These are phyloP conservation scores for Cercospora sp. DNA, from an alignment of 2,329 filamentous ascomycete species.

Conservation along the genomic window DNA sequence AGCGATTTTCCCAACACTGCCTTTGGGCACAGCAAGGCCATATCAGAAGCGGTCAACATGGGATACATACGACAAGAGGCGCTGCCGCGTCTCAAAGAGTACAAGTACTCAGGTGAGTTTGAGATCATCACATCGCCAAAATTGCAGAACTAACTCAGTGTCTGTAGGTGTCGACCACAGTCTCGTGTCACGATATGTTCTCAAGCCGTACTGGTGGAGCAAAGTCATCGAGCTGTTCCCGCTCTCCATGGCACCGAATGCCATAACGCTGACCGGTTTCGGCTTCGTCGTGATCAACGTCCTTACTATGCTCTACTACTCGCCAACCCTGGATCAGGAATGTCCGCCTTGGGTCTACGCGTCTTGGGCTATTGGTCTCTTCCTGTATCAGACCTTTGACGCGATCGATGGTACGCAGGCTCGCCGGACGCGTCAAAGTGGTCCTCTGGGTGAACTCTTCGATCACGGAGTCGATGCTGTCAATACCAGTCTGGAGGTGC, in stretches of 20 bases:
- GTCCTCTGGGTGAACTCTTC: slow-evolving; percentile 92
- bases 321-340: slow-evolving; percentile 87
- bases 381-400: slow-evolving; percentile 97
- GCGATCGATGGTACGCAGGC: slow-evolving; percentile 94
- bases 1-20: not conserved
- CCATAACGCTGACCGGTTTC: slow-evolving; percentile 87
- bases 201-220: slow-evolving; percentile 97
- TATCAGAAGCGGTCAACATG: slow-evolving; percentile 54
- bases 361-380: slow-evolving; percentile 83
- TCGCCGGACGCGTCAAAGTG: slow-evolving; percentile 87
- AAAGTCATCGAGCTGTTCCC: slow-evolving; percentile 93
- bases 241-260: slow-evolving; percentile 80
- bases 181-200: slow-evolving; percentile 82
- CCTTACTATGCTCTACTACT: slow-evolving; percentile 91
- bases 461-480: slow-evolving; percentile 96
- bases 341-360: slow-evolving; percentile 95
- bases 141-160: not conserved
- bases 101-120: slow-evolving; percentile 69
- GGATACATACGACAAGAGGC: slow-evolving; percentile 93
- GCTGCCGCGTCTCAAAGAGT: slow-evolving; percentile 83
- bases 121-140: not conserved
- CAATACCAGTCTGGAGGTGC: slow-evolving; percentile 90
- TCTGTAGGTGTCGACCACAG: slow-evolving; percentile 76
- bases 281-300: slow-evolving; percentile 86
- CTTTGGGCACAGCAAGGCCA: not conserved